Evolutionary conservation across 345 rosid genomes (phyloP), one percentile per base, ranked within the genome.

Genomic region (Gossypioides kirkii): DNA sequence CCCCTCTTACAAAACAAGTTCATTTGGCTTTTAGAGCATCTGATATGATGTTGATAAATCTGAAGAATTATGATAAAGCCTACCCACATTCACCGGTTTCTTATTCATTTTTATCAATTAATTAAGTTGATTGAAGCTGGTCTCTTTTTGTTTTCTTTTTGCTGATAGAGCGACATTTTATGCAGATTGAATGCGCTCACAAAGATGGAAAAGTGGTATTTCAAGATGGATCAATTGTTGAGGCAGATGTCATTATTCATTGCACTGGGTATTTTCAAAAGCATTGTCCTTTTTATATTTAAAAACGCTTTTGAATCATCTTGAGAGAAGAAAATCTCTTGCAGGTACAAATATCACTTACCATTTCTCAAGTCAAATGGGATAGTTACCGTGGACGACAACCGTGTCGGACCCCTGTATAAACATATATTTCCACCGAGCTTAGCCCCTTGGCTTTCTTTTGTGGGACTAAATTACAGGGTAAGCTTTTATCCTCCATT

Each of bases 361-460:
- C 76, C 76, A 25, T 73, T 73, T 49, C 76, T 73, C 20, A 61
- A 13, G 12, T 45, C 76, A 18, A 73, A 61, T 32, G 76, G 76
- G 56, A 14, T 6, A 10, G 42, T 73, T 17, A 73, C 59, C 6
- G 76, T 73, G 7, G 76, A 73, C 6, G 3, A 61, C 32, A 47
- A 73, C 45, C 76, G 76, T 26, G 69, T 73, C n/a, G 69, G 69
- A 60, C 76, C 76, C 18, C 58, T 73, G 25, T 73, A 73, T 52
- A 45, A 72, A 26, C 68, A 72, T 46, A 46, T 72, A 46, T 60
- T 72, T 32, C 76, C 69, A 18, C 76, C 69, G n/a, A 23, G 59
- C 61, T 73, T 73, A 28, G 69, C 69, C 10, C 76, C 76, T 2
- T 49, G 68, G 76, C 76, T 73, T 46, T 73, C 76, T 9, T 61